Conservation (phyloP, 495 filamentous ascomycete species). For the Xylaria palmicola region DNA sequence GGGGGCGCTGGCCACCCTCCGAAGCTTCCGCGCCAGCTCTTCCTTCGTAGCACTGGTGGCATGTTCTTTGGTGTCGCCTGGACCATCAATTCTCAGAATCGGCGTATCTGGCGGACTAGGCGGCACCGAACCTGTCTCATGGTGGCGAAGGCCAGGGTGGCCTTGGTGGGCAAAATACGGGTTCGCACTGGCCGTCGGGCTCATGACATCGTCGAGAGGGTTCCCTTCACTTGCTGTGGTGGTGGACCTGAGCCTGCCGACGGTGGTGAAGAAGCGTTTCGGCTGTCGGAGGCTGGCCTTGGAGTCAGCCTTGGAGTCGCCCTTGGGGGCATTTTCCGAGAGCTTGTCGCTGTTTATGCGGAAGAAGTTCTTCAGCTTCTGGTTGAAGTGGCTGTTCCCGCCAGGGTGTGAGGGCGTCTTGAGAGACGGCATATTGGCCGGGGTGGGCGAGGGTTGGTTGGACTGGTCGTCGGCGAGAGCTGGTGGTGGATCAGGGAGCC, state of each 20-base stretch:
- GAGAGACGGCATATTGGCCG: constrained; percentile 28
- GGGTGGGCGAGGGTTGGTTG: background rate
- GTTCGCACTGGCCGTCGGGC: constrained; percentile 91
- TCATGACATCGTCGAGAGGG: constrained; percentile 80
- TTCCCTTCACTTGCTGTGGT: constrained; percentile 95
- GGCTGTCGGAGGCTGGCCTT: constrained; percentile 78
- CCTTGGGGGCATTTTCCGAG: constrained; percentile 40
- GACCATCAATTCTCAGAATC: constrained; percentile 66
- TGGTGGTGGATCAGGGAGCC: constrained; percentile 25
- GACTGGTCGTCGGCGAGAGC: background rate
- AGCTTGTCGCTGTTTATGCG: constrained; percentile 75
- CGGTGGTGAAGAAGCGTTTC: constrained; percentile 68
- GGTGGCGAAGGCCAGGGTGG: constrained; percentile 86
- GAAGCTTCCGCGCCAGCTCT: constrained; percentile 86
- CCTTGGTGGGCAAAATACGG: constrained; percentile 98
- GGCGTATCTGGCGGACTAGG: constrained; percentile 96
- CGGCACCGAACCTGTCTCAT: constrained; percentile 92
- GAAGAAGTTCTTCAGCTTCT: constrained; percentile 96
- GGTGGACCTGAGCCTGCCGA: constrained; percentile 74
- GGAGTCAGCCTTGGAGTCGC: constrained; percentile 55
- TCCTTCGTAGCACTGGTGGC: constrained; percentile 81
- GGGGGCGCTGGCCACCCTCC: constrained; percentile 91
- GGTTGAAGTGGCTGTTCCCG: constrained; percentile 66
- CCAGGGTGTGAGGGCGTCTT: constrained; percentile 36
- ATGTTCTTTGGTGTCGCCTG: constrained; percentile 62